phyloP scores from a whole-genome alignment of 2,329 filamentous ascomycete species.

The Samsoniella hepiali region DNA sequence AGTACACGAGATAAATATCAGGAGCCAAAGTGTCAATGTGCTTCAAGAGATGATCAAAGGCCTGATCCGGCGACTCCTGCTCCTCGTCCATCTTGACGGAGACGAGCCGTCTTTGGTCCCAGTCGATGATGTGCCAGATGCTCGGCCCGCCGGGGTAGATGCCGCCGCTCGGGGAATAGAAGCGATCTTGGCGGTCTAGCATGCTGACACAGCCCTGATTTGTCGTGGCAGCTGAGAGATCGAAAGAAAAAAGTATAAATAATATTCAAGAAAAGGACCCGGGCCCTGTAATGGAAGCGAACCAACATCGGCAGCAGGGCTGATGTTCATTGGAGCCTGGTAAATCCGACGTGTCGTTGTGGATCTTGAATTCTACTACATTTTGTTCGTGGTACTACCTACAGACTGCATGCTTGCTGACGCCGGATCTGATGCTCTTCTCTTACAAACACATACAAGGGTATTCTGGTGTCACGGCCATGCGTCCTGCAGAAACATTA shows the following conservation, averaged over 20 bases:
- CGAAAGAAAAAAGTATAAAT: too few species aligned
- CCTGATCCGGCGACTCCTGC: slow-evolving; percentile 22
- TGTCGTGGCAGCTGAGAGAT: not conserved
- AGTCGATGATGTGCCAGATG: slow-evolving; percentile 25
- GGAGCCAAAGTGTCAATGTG: slow-evolving; percentile 20
- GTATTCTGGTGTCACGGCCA: too few species aligned
- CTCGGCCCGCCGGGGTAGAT: slow-evolving; percentile 23
- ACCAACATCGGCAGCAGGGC: too few species aligned
- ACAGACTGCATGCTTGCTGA: too few species aligned
- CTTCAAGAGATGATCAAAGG: slow-evolving; percentile 24
- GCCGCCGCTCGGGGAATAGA: slow-evolving; percentile 13
- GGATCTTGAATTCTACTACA: not conserved
- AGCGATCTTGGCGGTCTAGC: slow-evolving; percentile 13
- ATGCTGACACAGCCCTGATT: not conserved
- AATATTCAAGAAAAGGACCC: not conserved
- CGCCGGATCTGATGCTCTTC: too few species aligned
- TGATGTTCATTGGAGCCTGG: too few species aligned
- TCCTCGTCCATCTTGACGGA: slow-evolving; percentile 26
- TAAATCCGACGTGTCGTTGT: not conserved
- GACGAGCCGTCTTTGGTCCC: slow-evolving; percentile 27
- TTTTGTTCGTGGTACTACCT: too few species aligned
- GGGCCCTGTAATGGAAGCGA: too few species aligned
- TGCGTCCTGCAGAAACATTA: not conserved
- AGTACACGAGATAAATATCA: slow-evolving; percentile 22
- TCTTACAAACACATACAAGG: too few species aligned